Evolutionary conservation across 768 basidiomycete species (phyloP).

Genomic region (Harrya chromipes): DNA sequence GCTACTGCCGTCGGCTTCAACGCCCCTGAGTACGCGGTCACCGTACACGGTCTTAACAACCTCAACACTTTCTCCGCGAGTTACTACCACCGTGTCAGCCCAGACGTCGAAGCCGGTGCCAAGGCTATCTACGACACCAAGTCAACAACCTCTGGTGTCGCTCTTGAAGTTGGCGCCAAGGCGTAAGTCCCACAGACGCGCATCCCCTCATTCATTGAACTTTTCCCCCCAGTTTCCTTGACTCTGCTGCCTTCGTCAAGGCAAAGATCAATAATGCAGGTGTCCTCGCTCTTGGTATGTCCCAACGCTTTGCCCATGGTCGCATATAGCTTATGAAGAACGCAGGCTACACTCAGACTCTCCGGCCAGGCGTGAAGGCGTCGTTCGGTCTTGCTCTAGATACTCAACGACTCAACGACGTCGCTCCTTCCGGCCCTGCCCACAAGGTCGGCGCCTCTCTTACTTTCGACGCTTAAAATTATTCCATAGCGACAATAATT

Average conservation of each 20-base stretch:
- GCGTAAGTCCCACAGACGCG: slow-evolving; percentile 50
- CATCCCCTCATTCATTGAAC: neutral
- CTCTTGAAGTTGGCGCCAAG: slow-evolving; percentile 94
- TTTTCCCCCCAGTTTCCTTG: slow-evolving; percentile 57
- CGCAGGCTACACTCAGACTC: slow-evolving; percentile 84
- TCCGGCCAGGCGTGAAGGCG: slow-evolving; percentile 91
- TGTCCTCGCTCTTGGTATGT: slow-evolving; percentile 77
- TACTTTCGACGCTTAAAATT: slow-evolving; percentile 64
- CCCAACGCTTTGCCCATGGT: neutral
- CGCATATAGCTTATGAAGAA: slow-evolving; percentile 12
- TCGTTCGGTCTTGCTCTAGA: slow-evolving; percentile 94
- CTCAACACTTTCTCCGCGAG: slow-evolving; percentile 89
- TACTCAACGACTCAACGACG: slow-evolving; percentile 85
- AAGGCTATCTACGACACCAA: slow-evolving; percentile 97
- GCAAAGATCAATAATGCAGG: slow-evolving; percentile 98
- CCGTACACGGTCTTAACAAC: slow-evolving; percentile 93
- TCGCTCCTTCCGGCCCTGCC: slow-evolving; percentile 56
- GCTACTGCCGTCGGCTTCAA: slow-evolving; percentile 92
- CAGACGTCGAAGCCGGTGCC: slow-evolving; percentile 91
- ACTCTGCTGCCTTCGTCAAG: slow-evolving; percentile 90
- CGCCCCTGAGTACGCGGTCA: slow-evolving; percentile 93
- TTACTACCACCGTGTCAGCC: slow-evolving; percentile 96
- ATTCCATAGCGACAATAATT: slow-evolving; percentile 18
- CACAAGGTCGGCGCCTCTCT: slow-evolving; percentile 85
- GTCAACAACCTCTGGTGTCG: slow-evolving; percentile 79